Evolutionary conservation across 768 basidiomycete species (phyloP), one percentile per base, ranked within the genome.

Genomic region (Ramaria rubella): DNA sequence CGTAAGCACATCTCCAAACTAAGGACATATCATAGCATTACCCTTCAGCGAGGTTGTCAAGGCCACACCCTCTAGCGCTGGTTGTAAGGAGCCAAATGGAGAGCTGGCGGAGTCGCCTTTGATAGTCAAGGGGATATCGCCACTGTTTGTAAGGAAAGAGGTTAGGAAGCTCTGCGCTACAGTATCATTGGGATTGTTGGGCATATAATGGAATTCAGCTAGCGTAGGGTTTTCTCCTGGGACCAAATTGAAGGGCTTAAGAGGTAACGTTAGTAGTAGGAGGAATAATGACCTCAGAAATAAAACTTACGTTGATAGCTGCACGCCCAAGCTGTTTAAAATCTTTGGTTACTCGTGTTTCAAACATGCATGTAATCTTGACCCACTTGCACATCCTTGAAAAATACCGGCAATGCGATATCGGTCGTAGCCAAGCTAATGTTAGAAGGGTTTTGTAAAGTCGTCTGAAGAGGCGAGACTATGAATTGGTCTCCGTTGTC

Each of bases 181-280:
- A 4, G 85, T 86, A 62, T 87, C 79, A 60, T 86, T 86, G 9
- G 82, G 77, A 66, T 86, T 67, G 9, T 74, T 73, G 1, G 86
- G 86, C 60, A 76, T 71, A 61, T 89, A 89, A 58, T 77, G 83
- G 73, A 89, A 87, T 63, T 86, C 83, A 2, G 83, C 73, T 0
- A 72, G 51, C 23, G 81, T 63, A 1, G 61, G 64, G 59, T 87
- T 85, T 43, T 72, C 64, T 43, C 85, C 85, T 3, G 86, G 85
- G 19, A 74, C 68, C 42, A 87, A 72, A 59, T 81, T 62, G 58
- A 86, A 82, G 15, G 73, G 62, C 83, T 85, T 58, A 19, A 53
- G 40, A 26, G 30, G 42, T 23, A 24, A 50, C 21, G 27, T 19
- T 40, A 33, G 34, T 6, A 40, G 1, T 4, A 48, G 23, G 36